phyloP scores from a whole-genome alignment of 345 rosid genomes.

The Punica granatum region DNA sequence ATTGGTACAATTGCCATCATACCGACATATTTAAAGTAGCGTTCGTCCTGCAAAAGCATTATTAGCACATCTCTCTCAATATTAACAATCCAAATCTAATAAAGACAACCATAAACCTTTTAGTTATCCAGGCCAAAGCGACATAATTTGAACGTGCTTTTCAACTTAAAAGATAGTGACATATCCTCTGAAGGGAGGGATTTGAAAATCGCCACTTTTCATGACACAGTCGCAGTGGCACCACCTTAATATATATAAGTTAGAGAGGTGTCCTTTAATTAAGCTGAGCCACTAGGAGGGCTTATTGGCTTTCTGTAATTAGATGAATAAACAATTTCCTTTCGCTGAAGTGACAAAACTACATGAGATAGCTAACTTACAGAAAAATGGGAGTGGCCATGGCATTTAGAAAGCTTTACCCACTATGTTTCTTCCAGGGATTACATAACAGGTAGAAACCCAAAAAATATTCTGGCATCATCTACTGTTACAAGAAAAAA shows the following conservation, averaged over 20 bases:
- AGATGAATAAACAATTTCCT: background rate
- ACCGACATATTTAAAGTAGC: slow-evolving; percentile 79
- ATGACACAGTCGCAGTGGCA: background rate
- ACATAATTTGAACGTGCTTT: background rate
- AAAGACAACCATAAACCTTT: background rate
- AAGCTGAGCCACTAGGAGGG: background rate
- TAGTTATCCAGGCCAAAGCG: background rate
- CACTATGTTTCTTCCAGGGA: background rate
- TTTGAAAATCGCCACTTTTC: background rate
- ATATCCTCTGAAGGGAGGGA: background rate
- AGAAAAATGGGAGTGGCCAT: background rate
- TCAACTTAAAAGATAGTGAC: background rate
- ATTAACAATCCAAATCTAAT: background rate
- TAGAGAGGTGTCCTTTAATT: background rate
- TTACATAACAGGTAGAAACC: background rate
- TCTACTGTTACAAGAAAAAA: background rate
- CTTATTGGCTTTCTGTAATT: background rate
- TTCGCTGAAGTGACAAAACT: background rate
- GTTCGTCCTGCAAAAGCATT: slow-evolving; percentile 58
- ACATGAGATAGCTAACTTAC: background rate
- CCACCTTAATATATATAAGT: background rate
- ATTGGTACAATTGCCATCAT: slow-evolving; percentile 89
- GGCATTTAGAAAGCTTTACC: background rate
- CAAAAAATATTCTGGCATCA: background rate
- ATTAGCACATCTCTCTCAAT: background rate